Percentiles rank a stretch among this genome's conserved stretches.
phyloP scores from a whole-genome alignment of 345 rosid species.

The Salix udensis region DNA sequence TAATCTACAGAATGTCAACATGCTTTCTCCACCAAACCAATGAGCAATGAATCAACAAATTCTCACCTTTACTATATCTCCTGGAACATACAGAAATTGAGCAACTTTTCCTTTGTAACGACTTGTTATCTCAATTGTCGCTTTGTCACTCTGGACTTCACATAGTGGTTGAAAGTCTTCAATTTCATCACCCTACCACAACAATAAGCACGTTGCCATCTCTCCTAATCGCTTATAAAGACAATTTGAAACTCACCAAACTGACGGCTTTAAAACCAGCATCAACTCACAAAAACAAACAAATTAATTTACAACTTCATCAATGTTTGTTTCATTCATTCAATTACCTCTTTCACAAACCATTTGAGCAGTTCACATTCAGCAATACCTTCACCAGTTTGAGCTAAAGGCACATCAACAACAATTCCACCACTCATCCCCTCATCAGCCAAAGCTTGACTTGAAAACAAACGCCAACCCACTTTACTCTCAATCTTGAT shows the following conservation, averaged over 20 bases:
- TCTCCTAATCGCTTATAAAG: no score
- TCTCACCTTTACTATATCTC: conserved; percentile 78
- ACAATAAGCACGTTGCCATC: background rate
- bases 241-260: background rate
- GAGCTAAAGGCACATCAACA: conserved; percentile 87
- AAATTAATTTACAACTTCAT: background rate
- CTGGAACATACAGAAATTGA: conserved; percentile 56
- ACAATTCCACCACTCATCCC: conserved; percentile 38
- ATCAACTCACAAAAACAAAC: background rate
- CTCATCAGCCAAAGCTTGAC: conserved; percentile 45
- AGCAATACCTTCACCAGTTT: conserved; percentile 98
- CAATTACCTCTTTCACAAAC: conserved; percentile 81
- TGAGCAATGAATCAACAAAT: background rate
- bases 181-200: conserved; percentile 66
- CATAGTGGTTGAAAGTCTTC: conserved; percentile 95
- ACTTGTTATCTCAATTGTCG: conserved; percentile 90
- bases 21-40: background rate
- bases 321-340: background rate
- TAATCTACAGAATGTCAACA: background rate
- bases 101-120: conserved; percentile 83
- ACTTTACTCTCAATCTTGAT: conserved; percentile 10
- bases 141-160: conserved; percentile 98
- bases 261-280: background rate
- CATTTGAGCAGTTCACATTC: conserved; percentile 92
- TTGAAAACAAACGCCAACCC: conserved; percentile 45